Conservation (phyloP, 2,329 filamentous ascomycete species). For the Penicillium sp. region DNA sequence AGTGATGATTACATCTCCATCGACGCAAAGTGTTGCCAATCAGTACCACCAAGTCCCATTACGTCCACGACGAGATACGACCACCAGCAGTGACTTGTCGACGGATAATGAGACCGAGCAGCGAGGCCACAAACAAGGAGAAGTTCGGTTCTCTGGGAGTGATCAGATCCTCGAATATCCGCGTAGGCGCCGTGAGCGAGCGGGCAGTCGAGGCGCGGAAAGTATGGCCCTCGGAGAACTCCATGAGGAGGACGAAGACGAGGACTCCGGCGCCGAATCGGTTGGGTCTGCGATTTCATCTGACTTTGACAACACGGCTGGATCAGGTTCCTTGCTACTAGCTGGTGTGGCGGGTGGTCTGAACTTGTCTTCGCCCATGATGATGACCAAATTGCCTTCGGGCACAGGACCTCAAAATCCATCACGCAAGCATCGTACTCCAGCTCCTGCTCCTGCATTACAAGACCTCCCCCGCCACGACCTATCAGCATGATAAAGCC, state of each 20-base stretch:
- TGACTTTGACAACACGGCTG: slow-evolving; percentile 53
- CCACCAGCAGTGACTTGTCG: slow-evolving; percentile 63
- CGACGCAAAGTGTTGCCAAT: slow-evolving; percentile 46
- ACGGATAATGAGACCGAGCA: slow-evolving; percentile 61
- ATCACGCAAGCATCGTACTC: slow-evolving; percentile 50
- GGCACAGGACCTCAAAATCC: slow-evolving; percentile 41
- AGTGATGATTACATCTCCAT: slow-evolving; percentile 55
- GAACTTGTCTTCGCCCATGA: slow-evolving; percentile 50
- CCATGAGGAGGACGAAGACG: slow-evolving; percentile 42
- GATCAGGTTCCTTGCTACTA: slow-evolving; percentile 54
- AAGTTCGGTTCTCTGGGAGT: slow-evolving; percentile 46
- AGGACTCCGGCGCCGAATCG: slow-evolving; percentile 46
- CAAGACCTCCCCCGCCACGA: slow-evolving; percentile 57
- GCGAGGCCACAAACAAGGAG: slow-evolving; percentile 51
- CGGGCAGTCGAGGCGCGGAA: slow-evolving; percentile 30
- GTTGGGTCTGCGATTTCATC: slow-evolving; percentile 50
- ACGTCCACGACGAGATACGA: slow-evolving; percentile 57
- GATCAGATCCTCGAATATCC: slow-evolving; percentile 37
- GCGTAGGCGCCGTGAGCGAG: slow-evolving; percentile 26
- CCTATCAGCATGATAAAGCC: slow-evolving; percentile 58
- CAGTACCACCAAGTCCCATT: slow-evolving; percentile 54
- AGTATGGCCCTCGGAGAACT: slow-evolving; percentile 32
- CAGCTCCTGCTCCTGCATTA: slow-evolving; percentile 48
- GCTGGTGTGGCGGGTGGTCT: slow-evolving; percentile 45
- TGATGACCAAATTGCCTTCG: slow-evolving; percentile 41